Evolutionary conservation across 768 basidiomycete genomes (phyloP).

Genomic region (Agaricus subrufescens): DNA sequence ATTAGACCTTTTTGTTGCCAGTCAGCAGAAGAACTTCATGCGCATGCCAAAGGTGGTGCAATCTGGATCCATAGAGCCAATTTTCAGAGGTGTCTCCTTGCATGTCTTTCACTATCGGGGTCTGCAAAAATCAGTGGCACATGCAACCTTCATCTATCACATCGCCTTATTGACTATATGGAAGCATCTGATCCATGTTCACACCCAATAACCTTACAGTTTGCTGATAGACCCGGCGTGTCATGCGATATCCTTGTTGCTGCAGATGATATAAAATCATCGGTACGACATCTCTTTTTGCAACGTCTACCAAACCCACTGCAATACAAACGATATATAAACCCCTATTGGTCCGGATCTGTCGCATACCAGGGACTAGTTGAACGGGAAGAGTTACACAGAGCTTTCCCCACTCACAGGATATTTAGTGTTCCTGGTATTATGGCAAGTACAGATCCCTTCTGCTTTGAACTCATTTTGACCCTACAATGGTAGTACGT

Average conservation of each 20-base stretch:
- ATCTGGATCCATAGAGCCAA: constrained; percentile 48
- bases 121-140: constrained; percentile 9
- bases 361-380: constrained; percentile 30
- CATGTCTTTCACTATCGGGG: constrained; percentile 28
- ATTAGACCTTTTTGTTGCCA: too few species aligned
- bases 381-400: constrained; percentile 19
- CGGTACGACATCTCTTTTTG: constrained; percentile 13
- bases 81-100: constrained; percentile 49
- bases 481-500: constrained; percentile 11
- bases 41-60: constrained; percentile 1
- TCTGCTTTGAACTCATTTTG: neutral
- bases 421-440: constrained; percentile 13
- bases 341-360: constrained; percentile 32
- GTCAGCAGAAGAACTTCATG: too few species aligned
- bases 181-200: constrained; percentile 17
- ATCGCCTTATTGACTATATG: constrained; percentile 44
- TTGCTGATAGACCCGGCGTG: constrained; percentile 19
- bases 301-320: neutral
- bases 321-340: constrained; percentile 13
- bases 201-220: constrained; percentile 18
- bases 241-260: constrained; percentile 33
- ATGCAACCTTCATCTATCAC: constrained; percentile 39
- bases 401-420: constrained; percentile 19
- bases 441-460: constrained; percentile 2
- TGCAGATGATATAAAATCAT: constrained; percentile 17